Evolutionary conservation across 2,329 filamentous ascomycete species (phyloP).

Genomic region (Catunica adiposa): DNA sequence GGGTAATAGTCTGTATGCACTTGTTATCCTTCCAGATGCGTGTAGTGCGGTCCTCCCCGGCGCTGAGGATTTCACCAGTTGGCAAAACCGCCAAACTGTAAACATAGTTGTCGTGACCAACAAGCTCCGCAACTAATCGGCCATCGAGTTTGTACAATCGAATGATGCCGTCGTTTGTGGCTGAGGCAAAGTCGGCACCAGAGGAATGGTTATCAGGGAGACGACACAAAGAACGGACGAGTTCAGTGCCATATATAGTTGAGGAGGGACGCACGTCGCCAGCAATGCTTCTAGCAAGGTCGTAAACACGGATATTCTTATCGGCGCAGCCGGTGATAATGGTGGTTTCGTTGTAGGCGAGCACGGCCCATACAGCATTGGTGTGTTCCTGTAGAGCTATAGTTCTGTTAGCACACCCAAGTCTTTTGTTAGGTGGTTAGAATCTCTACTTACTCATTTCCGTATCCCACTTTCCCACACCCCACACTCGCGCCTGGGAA

Average conservation of each 20-base stretch:
- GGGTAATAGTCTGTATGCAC: conserved; percentile 89
- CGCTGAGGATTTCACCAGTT: conserved; percentile 74
- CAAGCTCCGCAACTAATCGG: conserved; percentile 56
- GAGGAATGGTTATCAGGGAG: conserved; percentile 61
- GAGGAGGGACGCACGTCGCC: conserved; percentile 35
- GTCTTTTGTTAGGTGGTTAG: no score
- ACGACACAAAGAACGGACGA: conserved; percentile 75
- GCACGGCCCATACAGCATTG: conserved; percentile 71
- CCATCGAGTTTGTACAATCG: conserved; percentile 75
- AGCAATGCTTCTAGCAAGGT: conserved; percentile 44
- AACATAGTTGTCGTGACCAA: conserved; percentile 88
- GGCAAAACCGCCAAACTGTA: conserved; percentile 68
- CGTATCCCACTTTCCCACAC: conserved; percentile 68
- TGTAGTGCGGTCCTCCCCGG: conserved; percentile 86
- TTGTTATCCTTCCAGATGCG: conserved; percentile 69
- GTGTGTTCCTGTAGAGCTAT: conserved; percentile 54
- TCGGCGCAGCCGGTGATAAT: conserved; percentile 89
- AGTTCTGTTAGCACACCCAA: no score
- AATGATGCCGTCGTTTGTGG: conserved; percentile 81
- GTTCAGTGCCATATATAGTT: conserved; percentile 53
- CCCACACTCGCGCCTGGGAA: conserved; percentile 72
- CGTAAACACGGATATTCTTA: conserved; percentile 71
- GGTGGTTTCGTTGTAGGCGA: conserved; percentile 63
- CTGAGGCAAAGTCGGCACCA: conserved; percentile 83
- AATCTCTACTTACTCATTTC: conserved; percentile 31